Conservation (phyloP, 2,329 filamentous ascomycete genomes). For the Aspergillus fumigatiaffinis region DNA sequence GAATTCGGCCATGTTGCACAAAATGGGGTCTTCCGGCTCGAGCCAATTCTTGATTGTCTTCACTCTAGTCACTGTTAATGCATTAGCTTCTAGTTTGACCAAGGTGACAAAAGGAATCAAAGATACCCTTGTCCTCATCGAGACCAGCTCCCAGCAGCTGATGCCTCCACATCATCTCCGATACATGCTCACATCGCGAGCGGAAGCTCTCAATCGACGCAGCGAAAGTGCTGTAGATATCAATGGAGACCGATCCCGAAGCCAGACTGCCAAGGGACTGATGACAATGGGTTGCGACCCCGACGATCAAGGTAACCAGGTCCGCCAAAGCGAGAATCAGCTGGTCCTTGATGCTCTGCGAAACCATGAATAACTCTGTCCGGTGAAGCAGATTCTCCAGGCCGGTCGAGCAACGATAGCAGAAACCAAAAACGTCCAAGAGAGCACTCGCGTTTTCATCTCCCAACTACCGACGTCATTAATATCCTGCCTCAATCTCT, state of each 20-base stretch:
- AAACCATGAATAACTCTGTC: slow-evolving; percentile 45
- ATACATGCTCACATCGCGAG: slow-evolving; percentile 31
- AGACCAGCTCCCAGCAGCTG: slow-evolving; percentile 32
- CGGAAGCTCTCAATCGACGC: slow-evolving; percentile 34
- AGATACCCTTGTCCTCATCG: slow-evolving; percentile 27
- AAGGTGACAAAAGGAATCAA: neutral
- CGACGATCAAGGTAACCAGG: slow-evolving; percentile 28
- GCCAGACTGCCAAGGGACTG: slow-evolving; percentile 23
- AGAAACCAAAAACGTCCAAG: slow-evolving; percentile 50
- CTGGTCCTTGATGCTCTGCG: slow-evolving; percentile 47
- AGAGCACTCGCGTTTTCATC: slow-evolving; percentile 46
- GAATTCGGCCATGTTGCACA: slow-evolving; percentile 43
- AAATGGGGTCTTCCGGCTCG: slow-evolving; percentile 44
- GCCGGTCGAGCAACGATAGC: slow-evolving; percentile 47
- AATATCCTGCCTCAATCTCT: too few relatives aligned
- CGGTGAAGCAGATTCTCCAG: slow-evolving; percentile 44
- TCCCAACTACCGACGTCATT: slow-evolving; percentile 38
- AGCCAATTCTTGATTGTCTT: slow-evolving; percentile 38
- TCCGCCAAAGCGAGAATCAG: slow-evolving; percentile 38
- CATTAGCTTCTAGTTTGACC: neutral
- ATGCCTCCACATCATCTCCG: slow-evolving; percentile 39
- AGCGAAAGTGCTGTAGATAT: slow-evolving; percentile 39
- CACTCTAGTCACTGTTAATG: slow-evolving; percentile 23
- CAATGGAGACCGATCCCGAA: slow-evolving; percentile 26
- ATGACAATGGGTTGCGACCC: slow-evolving; percentile 37